Percentiles rank a stretch among this genome's conserved stretches.
phyloP scores from a whole-genome alignment of 2,329 filamentous ascomycete species.

The Diaporthe nobilis region DNA sequence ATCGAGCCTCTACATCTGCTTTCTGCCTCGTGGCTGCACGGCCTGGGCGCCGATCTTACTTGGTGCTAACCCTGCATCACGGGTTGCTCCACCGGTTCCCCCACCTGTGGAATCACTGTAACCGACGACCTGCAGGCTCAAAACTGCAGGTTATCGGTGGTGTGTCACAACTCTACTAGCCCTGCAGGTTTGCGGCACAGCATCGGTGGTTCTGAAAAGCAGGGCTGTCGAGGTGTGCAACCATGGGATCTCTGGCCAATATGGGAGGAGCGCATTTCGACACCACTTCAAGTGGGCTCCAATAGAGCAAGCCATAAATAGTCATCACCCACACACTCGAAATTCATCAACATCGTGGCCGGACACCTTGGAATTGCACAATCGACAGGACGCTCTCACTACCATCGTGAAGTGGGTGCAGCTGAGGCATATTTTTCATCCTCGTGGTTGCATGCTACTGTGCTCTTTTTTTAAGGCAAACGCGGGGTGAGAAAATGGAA shows the following conservation, averaged over 20 bases:
- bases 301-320: no score
- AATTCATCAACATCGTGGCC: no score
- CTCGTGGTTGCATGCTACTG: neutral
- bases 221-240: neutral
- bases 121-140: neutral
- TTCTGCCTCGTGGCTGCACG: conserved; percentile 8
- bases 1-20: no score
- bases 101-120: neutral
- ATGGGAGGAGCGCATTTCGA: no score
- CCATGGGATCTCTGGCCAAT: no score
- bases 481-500: neutral
- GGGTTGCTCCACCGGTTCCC: neutral
- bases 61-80: neutral
- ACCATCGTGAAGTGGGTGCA: neutral
- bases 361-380: neutral
- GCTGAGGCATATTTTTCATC: neutral
- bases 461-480: neutral
- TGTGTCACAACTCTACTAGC: neutral
- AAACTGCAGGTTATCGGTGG: neutral
- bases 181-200: neutral
- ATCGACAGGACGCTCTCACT: neutral
- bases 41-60: neutral
- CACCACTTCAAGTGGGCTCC: no score
- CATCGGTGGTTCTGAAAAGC: neutral
- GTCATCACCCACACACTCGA: no score